Percentiles rank a stretch among this genome's conserved stretches.
Conservation (phyloP, 2,329 filamentous ascomycete species). For the Penicillium concentricum region DNA sequence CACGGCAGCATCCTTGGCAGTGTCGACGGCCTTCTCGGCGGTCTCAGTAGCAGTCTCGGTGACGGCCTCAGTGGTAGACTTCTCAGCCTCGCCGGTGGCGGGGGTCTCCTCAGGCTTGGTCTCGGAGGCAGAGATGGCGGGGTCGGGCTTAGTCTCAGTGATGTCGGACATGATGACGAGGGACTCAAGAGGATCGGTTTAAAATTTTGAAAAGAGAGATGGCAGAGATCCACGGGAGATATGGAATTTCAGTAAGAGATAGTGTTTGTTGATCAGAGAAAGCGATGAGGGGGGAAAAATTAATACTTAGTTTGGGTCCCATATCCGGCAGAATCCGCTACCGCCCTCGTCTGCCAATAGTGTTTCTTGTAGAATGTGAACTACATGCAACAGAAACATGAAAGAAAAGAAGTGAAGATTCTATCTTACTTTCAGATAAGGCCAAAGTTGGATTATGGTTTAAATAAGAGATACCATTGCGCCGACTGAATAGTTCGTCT, state of each 20-base stretch:
- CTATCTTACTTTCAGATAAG: not conserved
- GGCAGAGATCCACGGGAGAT: constrained; percentile 6
- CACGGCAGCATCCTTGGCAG: constrained; percentile 40
- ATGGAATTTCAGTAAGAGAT: constrained; percentile 12
- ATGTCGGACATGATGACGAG: constrained; percentile 43
- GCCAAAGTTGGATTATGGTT: not conserved
- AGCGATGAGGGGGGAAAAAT: constrained; percentile 29
- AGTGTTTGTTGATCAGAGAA: constrained; percentile 24
- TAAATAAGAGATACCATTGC: constrained; percentile 13
- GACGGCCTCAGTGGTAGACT: constrained; percentile 33
- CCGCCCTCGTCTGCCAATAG: constrained; percentile 17
- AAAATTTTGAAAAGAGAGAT: constrained; percentile 4
- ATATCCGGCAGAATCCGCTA: constrained; percentile 21
- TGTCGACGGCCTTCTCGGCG: constrained; percentile 39
- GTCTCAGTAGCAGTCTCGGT: constrained; percentile 37
- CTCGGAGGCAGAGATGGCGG: constrained; percentile 41
- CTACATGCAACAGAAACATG: not conserved
- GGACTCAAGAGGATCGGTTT: constrained; percentile 6
- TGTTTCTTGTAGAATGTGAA: not conserved
- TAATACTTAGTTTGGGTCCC: constrained; percentile 25
- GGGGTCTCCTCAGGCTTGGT: constrained; percentile 34
- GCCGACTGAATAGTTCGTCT: constrained; percentile 8
- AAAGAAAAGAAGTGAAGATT: not conserved
- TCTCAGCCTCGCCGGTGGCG: constrained; percentile 35
- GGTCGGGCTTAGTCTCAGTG: constrained; percentile 45